These are phyloP conservation scores for Heliocybe sulcata DNA, from an alignment of 1,284 basidiomycete species.

Conservation along the genomic window DNA sequence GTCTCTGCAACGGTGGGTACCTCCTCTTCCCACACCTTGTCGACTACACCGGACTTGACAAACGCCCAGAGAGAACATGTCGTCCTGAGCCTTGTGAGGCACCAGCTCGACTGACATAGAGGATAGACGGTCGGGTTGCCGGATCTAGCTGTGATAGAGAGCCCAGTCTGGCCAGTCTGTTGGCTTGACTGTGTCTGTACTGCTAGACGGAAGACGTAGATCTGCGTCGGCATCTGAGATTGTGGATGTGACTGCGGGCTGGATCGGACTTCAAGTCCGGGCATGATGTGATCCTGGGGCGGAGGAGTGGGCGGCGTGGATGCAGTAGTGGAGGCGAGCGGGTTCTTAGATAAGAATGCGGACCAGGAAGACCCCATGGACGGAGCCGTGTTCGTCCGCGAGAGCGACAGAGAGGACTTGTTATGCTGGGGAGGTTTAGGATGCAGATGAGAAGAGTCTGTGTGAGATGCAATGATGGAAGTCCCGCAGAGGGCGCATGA, in stretches of 20 bases:
- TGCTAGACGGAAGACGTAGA: constrained; percentile 58
- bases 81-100: constrained; percentile 70
- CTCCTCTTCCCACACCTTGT: constrained; percentile 84
- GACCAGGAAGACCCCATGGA: constrained; percentile 36
- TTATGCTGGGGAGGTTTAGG: constrained; percentile 21
- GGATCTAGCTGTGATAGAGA: constrained; percentile 3
- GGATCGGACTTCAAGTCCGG: background rate
- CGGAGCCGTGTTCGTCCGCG: constrained; percentile 10
- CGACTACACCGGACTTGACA: constrained; percentile 73
- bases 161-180: constrained; percentile 17
- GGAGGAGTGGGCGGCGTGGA: constrained; percentile 17
- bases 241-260: constrained; percentile 15
- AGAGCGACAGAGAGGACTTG: constrained; percentile 16
- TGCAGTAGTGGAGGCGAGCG: constrained; percentile 25
- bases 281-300: constrained; percentile 8
- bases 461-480: constrained; percentile 29
- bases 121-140: constrained; percentile 43
- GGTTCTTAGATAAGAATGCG: constrained; percentile 48
- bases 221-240: constrained; percentile 28
- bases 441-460: constrained; percentile 8
- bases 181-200: constrained; percentile 20
- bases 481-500: constrained; percentile 75
- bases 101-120: constrained; percentile 73
- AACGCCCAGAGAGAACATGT: constrained; percentile 92
- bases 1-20: constrained; percentile 28